These are phyloP conservation scores for Stachybotrys chartarum DNA, from an alignment of 2,329 filamentous ascomycete species.

Conservation along the genomic window DNA sequence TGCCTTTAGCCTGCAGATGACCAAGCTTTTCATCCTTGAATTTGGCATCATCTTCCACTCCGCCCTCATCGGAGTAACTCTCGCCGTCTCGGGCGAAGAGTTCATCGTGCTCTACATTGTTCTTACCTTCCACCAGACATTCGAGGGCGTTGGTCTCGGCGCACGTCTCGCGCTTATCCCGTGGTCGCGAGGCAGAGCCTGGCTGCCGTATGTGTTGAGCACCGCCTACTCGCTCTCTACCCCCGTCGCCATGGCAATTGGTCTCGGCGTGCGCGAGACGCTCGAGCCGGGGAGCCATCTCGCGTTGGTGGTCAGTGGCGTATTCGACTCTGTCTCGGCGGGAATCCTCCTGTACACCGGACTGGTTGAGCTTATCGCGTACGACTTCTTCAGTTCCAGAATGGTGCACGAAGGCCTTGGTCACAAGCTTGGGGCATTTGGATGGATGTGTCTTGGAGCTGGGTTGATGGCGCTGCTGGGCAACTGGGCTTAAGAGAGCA, in stretches of 20 bases:
- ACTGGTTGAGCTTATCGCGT: constrained; percentile 79
- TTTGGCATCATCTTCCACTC: constrained; percentile 58
- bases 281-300: constrained; percentile 17
- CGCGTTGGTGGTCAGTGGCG: constrained; percentile 63
- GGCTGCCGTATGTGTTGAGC: constrained; percentile 43
- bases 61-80: constrained; percentile 55
- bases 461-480: constrained; percentile 70
- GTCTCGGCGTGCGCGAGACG: constrained; percentile 33
- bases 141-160: constrained; percentile 56
- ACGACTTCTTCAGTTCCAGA: constrained; percentile 77
- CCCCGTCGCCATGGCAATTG: constrained; percentile 42
- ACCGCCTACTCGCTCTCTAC: constrained; percentile 43
- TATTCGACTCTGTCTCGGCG: constrained; percentile 77
- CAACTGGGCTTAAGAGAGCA: constrained; percentile 58
- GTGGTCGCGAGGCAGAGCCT: constrained; percentile 21
- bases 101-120: constrained; percentile 53
- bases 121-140: constrained; percentile 56
- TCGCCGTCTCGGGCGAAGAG: constrained; percentile 50
- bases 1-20: constrained; percentile 29
- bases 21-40: constrained; percentile 43
- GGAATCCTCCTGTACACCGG: constrained; percentile 86
- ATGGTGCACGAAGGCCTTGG: constrained; percentile 36
- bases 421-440: constrained; percentile 47
- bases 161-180: constrained; percentile 48
- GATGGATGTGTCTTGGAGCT: constrained; percentile 59